Evolutionary conservation across 306 rosid species (phyloP).

Genomic region (Rosa persica): DNA sequence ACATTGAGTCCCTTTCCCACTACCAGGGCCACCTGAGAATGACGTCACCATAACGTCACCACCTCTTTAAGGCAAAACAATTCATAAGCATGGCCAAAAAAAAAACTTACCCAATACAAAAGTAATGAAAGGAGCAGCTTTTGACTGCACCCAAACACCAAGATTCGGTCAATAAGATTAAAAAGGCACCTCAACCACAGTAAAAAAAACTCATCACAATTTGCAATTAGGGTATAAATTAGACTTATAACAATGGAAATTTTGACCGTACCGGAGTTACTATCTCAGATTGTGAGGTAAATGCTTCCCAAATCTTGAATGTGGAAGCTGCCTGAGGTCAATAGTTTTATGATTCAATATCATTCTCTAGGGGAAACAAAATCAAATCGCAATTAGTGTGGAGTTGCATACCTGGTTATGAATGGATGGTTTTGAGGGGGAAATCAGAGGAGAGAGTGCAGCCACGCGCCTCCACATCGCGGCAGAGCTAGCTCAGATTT

Average conservation of each 20-base stretch:
- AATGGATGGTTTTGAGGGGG: conserved; percentile 35
- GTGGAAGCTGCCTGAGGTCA: conserved; percentile 42
- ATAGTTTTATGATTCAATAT: not conserved
- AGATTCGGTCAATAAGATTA: not conserved
- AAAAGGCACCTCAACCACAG: conserved; percentile 5
- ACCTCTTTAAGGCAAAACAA: not conserved
- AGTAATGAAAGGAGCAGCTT: conserved; percentile 49
- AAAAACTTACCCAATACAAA: conserved; percentile 79
- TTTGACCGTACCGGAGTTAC: conserved; percentile 37
- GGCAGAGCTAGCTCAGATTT: conserved; percentile 5
- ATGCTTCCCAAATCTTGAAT: conserved; percentile 32
- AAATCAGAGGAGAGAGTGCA: conserved; percentile 35
- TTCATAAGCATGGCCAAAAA: not conserved
- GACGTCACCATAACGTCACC: not conserved
- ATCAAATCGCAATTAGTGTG: not conserved
- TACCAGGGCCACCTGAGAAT: conserved; percentile 85
- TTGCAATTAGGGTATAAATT: not conserved
- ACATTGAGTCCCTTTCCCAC: conserved; percentile 98
- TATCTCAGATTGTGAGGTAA: conserved; percentile 32
- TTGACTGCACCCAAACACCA: conserved; percentile 58
- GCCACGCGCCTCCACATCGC: conserved; percentile 60
- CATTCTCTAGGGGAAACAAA: not conserved
- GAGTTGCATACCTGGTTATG: conserved; percentile 29
- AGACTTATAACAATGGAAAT: not conserved
- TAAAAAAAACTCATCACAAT: not conserved